Percentiles rank a stretch among this genome's conserved stretches.
Evolutionary conservation across 2,329 filamentous ascomycete genomes (phyloP).

Genomic region (Colletotrichum musicola): DNA sequence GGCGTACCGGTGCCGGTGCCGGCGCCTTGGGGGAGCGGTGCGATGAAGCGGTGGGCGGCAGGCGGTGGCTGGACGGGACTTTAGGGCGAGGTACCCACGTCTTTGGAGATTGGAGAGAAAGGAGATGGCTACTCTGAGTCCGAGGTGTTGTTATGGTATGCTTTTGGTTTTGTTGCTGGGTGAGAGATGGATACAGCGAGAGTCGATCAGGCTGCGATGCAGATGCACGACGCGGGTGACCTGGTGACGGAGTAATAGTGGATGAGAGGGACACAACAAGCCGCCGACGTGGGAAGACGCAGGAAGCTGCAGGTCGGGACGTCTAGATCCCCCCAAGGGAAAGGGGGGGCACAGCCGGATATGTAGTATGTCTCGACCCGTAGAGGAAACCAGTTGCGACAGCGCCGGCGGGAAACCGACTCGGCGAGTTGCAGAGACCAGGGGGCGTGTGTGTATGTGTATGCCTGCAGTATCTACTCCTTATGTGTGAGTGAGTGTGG

Average conservation of each 20-base stretch:
- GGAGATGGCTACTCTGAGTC: background rate
- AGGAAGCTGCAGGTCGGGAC: slow-evolving; percentile 2
- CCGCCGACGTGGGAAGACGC: slow-evolving; percentile 24
- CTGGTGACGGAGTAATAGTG: slow-evolving; percentile 18
- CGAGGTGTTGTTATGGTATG: too few species aligned
- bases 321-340: background rate
- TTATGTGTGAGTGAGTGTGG: background rate
- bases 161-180: background rate
- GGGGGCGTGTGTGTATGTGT: too few species aligned
- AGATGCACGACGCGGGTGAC: background rate
- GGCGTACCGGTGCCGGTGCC: slow-evolving; percentile 1
- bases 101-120: background rate
- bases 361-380: slow-evolving; percentile 28
- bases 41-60: too few species aligned
- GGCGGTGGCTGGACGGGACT: slow-evolving; percentile 12
- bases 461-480: background rate
- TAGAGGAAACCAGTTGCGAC: background rate
- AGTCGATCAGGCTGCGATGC: slow-evolving; percentile 1
- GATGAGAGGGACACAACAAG: slow-evolving; percentile 31
- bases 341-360: slow-evolving; percentile 15
- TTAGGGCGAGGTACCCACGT: slow-evolving; percentile 18
- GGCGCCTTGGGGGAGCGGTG: too few species aligned
- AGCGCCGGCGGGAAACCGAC: too few species aligned
- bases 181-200: slow-evolving; percentile 9
- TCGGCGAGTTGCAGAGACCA: background rate